phyloP scores from a whole-genome alignment of 306 rosid genomes.

The Cotoneaster glaucophyllus region DNA sequence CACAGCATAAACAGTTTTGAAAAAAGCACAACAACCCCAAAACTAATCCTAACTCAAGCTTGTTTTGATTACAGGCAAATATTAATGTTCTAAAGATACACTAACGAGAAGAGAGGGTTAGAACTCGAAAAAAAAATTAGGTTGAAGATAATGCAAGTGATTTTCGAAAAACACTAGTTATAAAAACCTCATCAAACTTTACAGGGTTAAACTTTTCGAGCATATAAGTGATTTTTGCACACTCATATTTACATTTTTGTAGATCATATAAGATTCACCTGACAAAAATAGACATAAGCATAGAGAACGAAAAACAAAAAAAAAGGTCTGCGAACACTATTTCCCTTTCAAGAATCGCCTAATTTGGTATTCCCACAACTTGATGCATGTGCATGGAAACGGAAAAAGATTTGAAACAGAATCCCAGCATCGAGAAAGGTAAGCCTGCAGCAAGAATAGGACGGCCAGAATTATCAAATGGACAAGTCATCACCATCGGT shows the following conservation, averaged over 20 bases:
- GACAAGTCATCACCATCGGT: not conserved
- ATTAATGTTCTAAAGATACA: no score
- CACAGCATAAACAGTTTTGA: no score
- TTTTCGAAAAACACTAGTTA: no score
- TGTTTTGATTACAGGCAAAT: not conserved
- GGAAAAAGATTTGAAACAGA: slow-evolving; percentile 16
- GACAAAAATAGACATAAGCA: not conserved
- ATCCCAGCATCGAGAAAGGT: not conserved
- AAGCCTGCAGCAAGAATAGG: not conserved
- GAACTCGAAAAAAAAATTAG: not conserved
- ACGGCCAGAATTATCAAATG: not conserved
- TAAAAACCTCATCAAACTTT: not conserved
- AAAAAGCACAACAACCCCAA: no score
- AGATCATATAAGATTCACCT: no score
- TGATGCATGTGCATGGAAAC: not conserved
- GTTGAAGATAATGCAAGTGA: no score
- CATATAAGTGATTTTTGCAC: not conserved
- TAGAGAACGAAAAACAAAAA: no score
- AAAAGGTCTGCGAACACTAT: no score
- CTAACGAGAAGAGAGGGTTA: not conserved
- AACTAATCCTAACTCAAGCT: not conserved
- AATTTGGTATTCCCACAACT: not conserved
- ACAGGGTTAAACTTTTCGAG: not conserved
- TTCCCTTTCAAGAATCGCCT: not conserved
- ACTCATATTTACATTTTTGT: no score